Percentiles rank a stretch among this genome's conserved stretches.
Conservation (phyloP, 306 rosid species). For the Citrullus colocynthis region DNA sequence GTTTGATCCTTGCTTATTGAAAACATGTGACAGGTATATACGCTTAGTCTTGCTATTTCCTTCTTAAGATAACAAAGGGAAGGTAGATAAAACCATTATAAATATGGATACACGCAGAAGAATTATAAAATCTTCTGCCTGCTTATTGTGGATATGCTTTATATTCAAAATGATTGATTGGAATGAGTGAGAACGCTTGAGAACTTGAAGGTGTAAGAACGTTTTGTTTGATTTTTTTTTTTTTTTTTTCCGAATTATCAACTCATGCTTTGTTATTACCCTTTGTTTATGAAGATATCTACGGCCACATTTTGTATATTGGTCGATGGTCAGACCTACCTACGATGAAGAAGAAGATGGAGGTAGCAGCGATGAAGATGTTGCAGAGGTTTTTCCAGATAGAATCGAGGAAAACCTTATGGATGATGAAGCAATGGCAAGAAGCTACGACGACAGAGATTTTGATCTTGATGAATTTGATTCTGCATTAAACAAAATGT, state of each 20-base stretch:
- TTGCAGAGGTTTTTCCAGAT: constrained; percentile 6
- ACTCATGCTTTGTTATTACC: background rate
- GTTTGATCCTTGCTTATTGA: constrained; percentile 74
- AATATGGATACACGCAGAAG: background rate
- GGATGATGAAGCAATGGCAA: constrained; percentile 24
- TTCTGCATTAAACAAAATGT: constrained; percentile 39
- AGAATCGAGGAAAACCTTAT: constrained; percentile 16
- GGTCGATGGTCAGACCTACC: constrained; percentile 65
- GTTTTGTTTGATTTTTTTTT: background rate
- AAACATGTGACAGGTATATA: constrained; percentile 62
- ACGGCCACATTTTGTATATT: constrained; percentile 47
- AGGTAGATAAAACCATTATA: background rate
- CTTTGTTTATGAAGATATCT: background rate
- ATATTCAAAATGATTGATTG: background rate
- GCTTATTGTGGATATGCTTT: background rate
- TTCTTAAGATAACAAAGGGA: background rate
- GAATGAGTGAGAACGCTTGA: background rate
- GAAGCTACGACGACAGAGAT: constrained; percentile 18
- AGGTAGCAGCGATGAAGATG: constrained; percentile 35
- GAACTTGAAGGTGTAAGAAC: background rate
- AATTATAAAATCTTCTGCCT: background rate
- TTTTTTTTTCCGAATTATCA: background rate
- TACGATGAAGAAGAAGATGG: constrained; percentile 28
- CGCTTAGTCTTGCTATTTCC: background rate
- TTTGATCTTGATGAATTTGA: constrained; percentile 27